Evolutionary conservation across 345 rosid genomes (phyloP), one percentile per base, ranked within the genome.

Genomic region (Ailanthus altissimus): DNA sequence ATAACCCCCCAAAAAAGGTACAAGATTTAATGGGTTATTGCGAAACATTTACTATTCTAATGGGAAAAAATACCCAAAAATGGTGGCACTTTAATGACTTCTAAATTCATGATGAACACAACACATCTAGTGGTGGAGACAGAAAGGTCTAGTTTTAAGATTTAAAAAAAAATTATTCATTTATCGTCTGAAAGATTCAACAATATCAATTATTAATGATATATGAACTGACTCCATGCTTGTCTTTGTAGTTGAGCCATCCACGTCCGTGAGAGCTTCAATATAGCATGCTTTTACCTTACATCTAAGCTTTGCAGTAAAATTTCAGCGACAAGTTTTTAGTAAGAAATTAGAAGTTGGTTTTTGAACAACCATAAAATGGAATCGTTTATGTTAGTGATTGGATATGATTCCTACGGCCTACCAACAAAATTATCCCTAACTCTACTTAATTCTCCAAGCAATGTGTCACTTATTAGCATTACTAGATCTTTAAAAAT

Each of bases 251-350:
- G 72, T 53, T 75, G 72, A 75, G 78, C 43, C 49, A 65, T 75
- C 72, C 50, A 65, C 50, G 25, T 75, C 78, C 51, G 53, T 47
- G 78, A 45, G 53, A 75, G 70, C 50, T 75, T 53, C 40, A 75
- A 10, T 0, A 26, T 28, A 75, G 62, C 78, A 63, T 47, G 3
- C 77, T 49, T 75, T 11, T 18, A 5, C 23, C 78, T 75, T 75
- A 36, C 6, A 49, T 36, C 28, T 3, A 2, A 75, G 38, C 71
- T 46, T 25, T 16, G 38, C 38, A 53, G 5, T 11, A 18, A 10
- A 32, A 23, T 70, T 70, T 51, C 61, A 32, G 23, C 20, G 21
- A 42, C 32, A 51, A 69, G 15, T 36, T 0, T 32, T 32, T 32
- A 3, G 38, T 32, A 32, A 32, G 38, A 32, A 32, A 32, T 32